Percentiles rank a stretch among this genome's conserved stretches.
Evolutionary conservation across 768 basidiomycete genomes (phyloP).

Genomic region (Candolleomyces eurysporus): DNA sequence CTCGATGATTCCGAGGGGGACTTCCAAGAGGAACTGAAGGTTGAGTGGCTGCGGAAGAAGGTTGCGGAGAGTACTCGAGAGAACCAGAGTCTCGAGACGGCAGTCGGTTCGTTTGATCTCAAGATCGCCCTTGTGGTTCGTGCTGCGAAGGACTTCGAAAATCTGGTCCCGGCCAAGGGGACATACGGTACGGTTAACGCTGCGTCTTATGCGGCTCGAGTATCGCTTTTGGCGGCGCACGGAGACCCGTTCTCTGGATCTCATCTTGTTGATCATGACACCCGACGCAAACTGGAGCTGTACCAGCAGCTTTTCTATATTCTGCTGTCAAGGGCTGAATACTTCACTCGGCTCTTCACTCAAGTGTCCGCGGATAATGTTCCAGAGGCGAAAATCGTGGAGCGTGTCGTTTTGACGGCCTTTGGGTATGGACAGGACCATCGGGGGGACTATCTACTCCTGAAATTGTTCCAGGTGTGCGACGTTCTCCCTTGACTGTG

Average conservation of each 20-base stretch:
- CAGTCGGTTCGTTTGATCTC: slow-evolving; percentile 90
- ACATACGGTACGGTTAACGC: slow-evolving; percentile 67
- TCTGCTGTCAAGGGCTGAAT: slow-evolving; percentile 83
- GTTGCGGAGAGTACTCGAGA: slow-evolving; percentile 92
- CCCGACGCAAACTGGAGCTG: slow-evolving; percentile 86
- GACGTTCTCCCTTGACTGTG: not conserved
- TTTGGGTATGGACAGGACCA: slow-evolving; percentile 96
- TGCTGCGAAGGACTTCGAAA: slow-evolving; percentile 92
- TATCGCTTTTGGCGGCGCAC: slow-evolving; percentile 83
- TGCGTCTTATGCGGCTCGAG: slow-evolving; percentile 70
- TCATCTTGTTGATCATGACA: slow-evolving; percentile 79
- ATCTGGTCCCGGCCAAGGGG: slow-evolving; percentile 70
- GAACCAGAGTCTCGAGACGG: slow-evolving; percentile 88
- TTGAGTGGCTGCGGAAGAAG: slow-evolving; percentile 83
- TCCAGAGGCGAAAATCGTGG: slow-evolving; percentile 76
- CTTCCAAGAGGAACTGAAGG: slow-evolving; percentile 94
- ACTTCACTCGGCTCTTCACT: slow-evolving; percentile 76
- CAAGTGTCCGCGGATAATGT: slow-evolving; percentile 58
- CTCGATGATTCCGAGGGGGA: slow-evolving; percentile 96
- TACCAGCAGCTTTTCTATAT: slow-evolving; percentile 97
- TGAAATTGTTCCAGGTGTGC: slow-evolving; percentile 89
- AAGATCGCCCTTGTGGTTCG: slow-evolving; percentile 96
- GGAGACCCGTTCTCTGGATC: slow-evolving; percentile 91
- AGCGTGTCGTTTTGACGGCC: slow-evolving; percentile 81
- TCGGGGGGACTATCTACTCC: slow-evolving; percentile 87